Evolutionary conservation across 495 filamentous ascomycete genomes (phyloP).

Genomic region (Haplographium delicatum): DNA sequence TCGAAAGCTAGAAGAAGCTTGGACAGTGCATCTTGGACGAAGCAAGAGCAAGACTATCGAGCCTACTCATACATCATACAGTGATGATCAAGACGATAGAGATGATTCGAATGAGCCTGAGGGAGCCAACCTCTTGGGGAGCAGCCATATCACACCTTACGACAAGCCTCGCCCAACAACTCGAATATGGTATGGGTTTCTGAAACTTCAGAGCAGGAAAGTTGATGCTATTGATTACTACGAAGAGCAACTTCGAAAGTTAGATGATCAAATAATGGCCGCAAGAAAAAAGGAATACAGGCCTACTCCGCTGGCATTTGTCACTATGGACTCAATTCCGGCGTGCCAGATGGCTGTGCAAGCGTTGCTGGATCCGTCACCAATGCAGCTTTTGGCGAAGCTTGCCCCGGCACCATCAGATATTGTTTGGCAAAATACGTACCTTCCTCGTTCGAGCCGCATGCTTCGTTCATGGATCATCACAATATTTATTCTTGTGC

Average conservation of each 20-base stretch:
- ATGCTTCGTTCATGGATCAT: conserved; percentile 76
- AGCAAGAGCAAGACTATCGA: conserved; percentile 43
- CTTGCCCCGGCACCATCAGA: conserved; percentile 83
- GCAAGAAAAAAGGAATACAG: conserved; percentile 72
- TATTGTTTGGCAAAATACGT: conserved; percentile 90
- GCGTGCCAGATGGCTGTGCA: conserved; percentile 91
- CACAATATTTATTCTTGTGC: conserved; percentile 70
- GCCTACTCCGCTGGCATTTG: conserved; percentile 81
- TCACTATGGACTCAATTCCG: conserved; percentile 95
- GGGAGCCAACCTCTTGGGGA: conserved; percentile 26
- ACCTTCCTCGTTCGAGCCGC: conserved; percentile 67
- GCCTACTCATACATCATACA: conserved; percentile 39
- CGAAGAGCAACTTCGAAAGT: conserved; percentile 72
- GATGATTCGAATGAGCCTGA: conserved; percentile 30
- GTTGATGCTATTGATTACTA: conserved; percentile 94
- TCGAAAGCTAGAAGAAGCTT: conserved; percentile 76
- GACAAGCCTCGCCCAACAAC: conserved; percentile 56
- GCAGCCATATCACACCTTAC: conserved; percentile 17
- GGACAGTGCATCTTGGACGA: conserved; percentile 44
- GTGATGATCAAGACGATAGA: conserved; percentile 28
- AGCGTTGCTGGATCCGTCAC: conserved; percentile 82
- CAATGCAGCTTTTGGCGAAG: conserved; percentile 76
- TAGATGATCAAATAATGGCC: conserved; percentile 70
- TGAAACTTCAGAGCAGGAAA: conserved; percentile 63
- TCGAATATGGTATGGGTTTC: conserved; percentile 74